phyloP scores from a whole-genome alignment of 202 grass and related monocot species.

The Musa balbisiana region DNA sequence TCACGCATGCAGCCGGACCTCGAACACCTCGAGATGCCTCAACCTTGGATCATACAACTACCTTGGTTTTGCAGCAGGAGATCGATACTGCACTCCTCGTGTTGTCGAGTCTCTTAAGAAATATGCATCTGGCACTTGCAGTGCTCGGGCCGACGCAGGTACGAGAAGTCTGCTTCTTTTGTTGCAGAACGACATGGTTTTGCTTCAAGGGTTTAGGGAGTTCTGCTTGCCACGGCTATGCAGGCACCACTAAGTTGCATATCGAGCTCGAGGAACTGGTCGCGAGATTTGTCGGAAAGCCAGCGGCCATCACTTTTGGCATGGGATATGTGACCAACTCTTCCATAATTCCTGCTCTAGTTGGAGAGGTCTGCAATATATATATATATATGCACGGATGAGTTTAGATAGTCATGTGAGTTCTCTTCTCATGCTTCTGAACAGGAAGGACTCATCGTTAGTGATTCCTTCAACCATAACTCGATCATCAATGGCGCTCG shows the following conservation, averaged over 20 bases:
- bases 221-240: neutral
- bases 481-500: slow-evolving; percentile 74
- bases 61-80: slow-evolving; percentile 75
- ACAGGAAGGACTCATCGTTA: slow-evolving; percentile 72
- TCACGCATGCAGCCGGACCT: slow-evolving; percentile 32
- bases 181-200: neutral
- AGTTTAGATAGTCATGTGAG: too few relatives aligned
- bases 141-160: slow-evolving; percentile 50
- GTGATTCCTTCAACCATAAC: slow-evolving; percentile 75
- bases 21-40: slow-evolving; percentile 63
- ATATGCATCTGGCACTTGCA: slow-evolving; percentile 63
- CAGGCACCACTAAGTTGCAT: slow-evolving; percentile 2
- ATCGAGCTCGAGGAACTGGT: slow-evolving; percentile 1
- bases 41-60: slow-evolving; percentile 83
- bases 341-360: slow-evolving; percentile 3
- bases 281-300: slow-evolving; percentile 1
- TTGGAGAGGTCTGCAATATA: neutral
- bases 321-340: slow-evolving; percentile 8
- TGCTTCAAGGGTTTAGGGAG: neutral
- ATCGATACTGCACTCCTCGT: slow-evolving; percentile 70
- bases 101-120: slow-evolving; percentile 64
- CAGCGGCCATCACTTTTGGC: slow-evolving; percentile 1
- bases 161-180: slow-evolving; percentile 3
- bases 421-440: neutral
- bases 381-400: too few relatives aligned